Evolutionary conservation across 2,329 filamentous ascomycete species (phyloP).

Genomic region (Xylaria sp.): DNA sequence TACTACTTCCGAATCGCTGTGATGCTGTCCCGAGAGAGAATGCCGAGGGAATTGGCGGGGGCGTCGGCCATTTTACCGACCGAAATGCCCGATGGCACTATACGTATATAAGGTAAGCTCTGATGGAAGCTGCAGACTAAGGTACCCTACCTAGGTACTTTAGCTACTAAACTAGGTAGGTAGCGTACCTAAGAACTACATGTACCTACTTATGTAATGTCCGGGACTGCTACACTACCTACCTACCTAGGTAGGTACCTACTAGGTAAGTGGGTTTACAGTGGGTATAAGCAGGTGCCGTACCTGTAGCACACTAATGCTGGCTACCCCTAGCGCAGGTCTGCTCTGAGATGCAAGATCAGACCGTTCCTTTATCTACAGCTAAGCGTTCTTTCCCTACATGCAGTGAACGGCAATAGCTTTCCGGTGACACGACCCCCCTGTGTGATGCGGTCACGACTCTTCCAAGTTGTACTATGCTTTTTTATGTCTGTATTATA

Average conservation of each 20-base stretch:
- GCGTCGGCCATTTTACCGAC: constrained; percentile 31
- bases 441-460: not conserved
- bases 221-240: too few species aligned
- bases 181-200: too few species aligned
- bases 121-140: too few species aligned
- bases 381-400: not conserved
- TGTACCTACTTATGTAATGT: too few species aligned
- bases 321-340: not conserved
- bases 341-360: too few species aligned
- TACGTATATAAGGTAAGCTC: too few species aligned
- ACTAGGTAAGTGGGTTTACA: too few species aligned
- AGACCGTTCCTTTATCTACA: not conserved
- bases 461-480: too few species aligned
- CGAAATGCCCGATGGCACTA: constrained; percentile 25
- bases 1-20: constrained; percentile 28
- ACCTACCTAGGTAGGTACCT: not conserved
- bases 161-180: too few species aligned
- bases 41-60: constrained; percentile 23
- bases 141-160: too few species aligned
- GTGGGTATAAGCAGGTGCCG: not conserved
- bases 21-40: constrained; percentile 28
- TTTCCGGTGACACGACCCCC: not conserved
- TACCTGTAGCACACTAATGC: not conserved
- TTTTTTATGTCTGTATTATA: not conserved
- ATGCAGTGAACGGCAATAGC: not conserved